Conservation (phyloP, 805 yeast genomes). For the Tetrapisispora iriomotensis region DNA sequence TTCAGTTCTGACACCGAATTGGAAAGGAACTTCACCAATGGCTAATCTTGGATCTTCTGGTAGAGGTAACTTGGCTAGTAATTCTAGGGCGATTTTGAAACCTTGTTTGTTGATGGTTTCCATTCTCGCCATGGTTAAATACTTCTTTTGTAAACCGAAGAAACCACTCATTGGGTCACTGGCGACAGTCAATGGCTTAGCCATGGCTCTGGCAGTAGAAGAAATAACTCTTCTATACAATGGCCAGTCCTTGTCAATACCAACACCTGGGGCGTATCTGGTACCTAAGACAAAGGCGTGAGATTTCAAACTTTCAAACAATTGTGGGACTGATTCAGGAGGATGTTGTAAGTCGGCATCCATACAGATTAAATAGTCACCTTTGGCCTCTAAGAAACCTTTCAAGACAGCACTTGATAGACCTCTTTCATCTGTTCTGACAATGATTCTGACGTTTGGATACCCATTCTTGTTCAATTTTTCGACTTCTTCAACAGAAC, state of each 20-base stretch:
- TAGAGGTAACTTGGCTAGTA: slow-evolving; percentile 38
- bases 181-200: slow-evolving; percentile 41
- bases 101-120: slow-evolving; percentile 36
- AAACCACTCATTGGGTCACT: slow-evolving; percentile 47
- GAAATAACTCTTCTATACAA: slow-evolving; percentile 40
- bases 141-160: slow-evolving; percentile 40
- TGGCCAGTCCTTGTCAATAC: slow-evolving; percentile 47
- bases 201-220: slow-evolving; percentile 40
- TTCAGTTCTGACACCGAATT: slow-evolving; percentile 45
- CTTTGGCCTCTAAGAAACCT: slow-evolving; percentile 39
- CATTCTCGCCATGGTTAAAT: slow-evolving; percentile 28
- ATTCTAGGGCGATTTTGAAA: slow-evolving; percentile 41
- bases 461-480: slow-evolving; percentile 35
- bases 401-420: slow-evolving; percentile 40
- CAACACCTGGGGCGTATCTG: slow-evolving; percentile 46
- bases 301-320: slow-evolving; percentile 32
- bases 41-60: slow-evolving; percentile 25
- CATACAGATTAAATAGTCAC: slow-evolving; percentile 41
- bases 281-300: slow-evolving; percentile 42
- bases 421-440: slow-evolving; percentile 42
- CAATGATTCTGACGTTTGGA: slow-evolving; percentile 37
- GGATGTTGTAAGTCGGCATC: slow-evolving; percentile 48
- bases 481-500: slow-evolving; percentile 44
- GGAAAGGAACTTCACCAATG: slow-evolving; percentile 41
- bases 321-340: slow-evolving; percentile 40